Percentiles rank a stretch among this genome's conserved stretches.
phyloP scores from a whole-genome alignment of 75 land plant genomes.

The Pinus albicaulis region DNA sequence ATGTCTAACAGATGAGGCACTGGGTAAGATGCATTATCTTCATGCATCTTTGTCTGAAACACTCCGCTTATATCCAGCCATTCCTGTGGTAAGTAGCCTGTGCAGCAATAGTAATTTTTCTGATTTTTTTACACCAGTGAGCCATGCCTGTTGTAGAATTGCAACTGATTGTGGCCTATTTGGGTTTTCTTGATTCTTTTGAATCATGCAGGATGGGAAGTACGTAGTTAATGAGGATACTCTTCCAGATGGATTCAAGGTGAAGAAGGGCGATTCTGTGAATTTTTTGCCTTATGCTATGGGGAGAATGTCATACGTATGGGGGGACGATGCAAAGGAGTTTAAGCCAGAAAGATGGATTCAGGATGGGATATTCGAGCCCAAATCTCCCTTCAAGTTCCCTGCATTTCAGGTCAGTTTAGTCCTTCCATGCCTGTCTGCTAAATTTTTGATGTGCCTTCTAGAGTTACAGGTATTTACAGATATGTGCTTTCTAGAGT shows the following conservation, averaged over 20 bases:
- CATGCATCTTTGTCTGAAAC: constrained; percentile 17
- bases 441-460: too few relatives aligned
- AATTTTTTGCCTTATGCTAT: constrained; percentile 50
- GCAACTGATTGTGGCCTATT: neutral
- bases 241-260: constrained; percentile 54
- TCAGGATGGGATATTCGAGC: constrained; percentile 33
- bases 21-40: constrained; percentile 15
- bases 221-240: constrained; percentile 30
- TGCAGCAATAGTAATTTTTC: neutral
- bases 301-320: constrained; percentile 44
- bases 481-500: too few relatives aligned
- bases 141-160: neutral
- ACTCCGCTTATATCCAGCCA: constrained; percentile 16
- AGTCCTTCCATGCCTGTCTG: too few relatives aligned
- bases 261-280: constrained; percentile 39
- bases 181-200: neutral
- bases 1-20: constrained; percentile 21
- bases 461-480: too few relatives aligned
- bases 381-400: constrained; percentile 51
- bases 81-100: constrained; percentile 14
- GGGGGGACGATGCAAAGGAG: constrained; percentile 52
- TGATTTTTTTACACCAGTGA: neutral
- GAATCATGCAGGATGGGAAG: neutral
- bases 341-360: constrained; percentile 81
- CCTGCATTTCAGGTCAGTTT: constrained; percentile 48